Percentiles rank a stretch among this genome's conserved stretches.
phyloP scores from a whole-genome alignment of 2,329 filamentous ascomycete species.

The Penicillium sp. region DNA sequence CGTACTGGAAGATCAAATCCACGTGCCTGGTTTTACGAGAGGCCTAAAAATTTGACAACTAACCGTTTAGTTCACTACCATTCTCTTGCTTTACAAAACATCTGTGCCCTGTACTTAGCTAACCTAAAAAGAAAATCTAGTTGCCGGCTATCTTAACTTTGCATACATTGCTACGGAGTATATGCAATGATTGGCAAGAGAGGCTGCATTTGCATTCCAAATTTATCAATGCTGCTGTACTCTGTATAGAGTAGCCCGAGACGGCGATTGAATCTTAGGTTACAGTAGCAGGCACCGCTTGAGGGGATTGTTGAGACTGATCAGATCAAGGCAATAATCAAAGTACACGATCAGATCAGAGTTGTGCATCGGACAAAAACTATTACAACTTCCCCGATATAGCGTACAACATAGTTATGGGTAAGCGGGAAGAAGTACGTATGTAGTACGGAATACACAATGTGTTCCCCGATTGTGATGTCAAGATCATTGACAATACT shows the following conservation, averaged over 20 bases:
- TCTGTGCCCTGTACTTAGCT: background rate
- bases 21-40: too few species aligned
- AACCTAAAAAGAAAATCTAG: background rate
- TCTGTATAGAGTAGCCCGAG: background rate
- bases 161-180: background rate
- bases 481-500: too few species aligned
- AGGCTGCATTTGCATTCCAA: background rate
- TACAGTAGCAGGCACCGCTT: background rate
- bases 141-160: background rate
- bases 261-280: background rate
- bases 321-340: constrained; percentile 1
- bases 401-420: background rate
- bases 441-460: background rate
- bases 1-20: too few species aligned
- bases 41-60: background rate
- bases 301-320: constrained; percentile 2
- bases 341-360: constrained; percentile 6
- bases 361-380: background rate
- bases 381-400: constrained; percentile 7
- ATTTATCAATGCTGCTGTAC: background rate
- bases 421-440: background rate
- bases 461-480: background rate
- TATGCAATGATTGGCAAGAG: background rate
- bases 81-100: background rate
- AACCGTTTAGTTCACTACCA: background rate